Evolutionary conservation across 2,329 filamentous ascomycete species (phyloP).

Genomic region (Neoarthrinium moseri): DNA sequence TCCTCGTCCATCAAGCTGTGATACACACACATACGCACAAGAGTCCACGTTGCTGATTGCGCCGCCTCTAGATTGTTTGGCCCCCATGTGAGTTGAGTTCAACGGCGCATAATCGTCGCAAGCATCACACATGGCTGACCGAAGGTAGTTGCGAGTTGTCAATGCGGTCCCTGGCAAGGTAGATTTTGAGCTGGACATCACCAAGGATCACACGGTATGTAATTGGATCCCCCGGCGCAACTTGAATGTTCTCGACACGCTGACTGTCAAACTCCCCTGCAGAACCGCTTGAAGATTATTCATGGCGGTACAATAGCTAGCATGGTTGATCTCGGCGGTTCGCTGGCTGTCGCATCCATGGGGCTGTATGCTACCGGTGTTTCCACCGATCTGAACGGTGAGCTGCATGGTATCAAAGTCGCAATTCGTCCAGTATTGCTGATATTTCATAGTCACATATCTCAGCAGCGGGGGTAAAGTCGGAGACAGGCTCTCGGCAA

Average conservation of each 20-base stretch:
- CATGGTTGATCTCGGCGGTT: slow-evolving; percentile 67
- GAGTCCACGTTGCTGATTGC: too few relatives aligned
- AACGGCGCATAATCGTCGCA: too few relatives aligned
- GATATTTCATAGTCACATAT: slow-evolving; percentile 53
- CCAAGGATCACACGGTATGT: slow-evolving; percentile 71
- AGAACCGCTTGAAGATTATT: slow-evolving; percentile 76
- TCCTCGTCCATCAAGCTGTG: too few relatives aligned
- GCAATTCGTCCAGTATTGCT: too few relatives aligned
- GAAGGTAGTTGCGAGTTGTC: slow-evolving; percentile 63
- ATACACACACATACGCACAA: too few relatives aligned
- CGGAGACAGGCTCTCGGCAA: slow-evolving; percentile 55
- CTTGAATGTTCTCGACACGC: neutral
- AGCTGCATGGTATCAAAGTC: neutral
- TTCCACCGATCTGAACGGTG: slow-evolving; percentile 64
- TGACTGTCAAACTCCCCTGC: slow-evolving; percentile 3
- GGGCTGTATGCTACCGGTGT: slow-evolving; percentile 63
- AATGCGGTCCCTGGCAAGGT: slow-evolving; percentile 65
- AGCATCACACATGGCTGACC: neutral
- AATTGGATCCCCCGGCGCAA: neutral
- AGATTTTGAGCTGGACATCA: slow-evolving; percentile 73
- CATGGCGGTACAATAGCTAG: slow-evolving; percentile 79
- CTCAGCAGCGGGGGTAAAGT: slow-evolving; percentile 56
- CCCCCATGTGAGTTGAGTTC: slow-evolving; percentile 38
- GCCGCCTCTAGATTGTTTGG: slow-evolving; percentile 42
- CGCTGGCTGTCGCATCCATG: slow-evolving; percentile 63